These are phyloP conservation scores for Cystobasidium sp. DNA, from an alignment of 1,284 basidiomycete species.

Conservation along the genomic window DNA sequence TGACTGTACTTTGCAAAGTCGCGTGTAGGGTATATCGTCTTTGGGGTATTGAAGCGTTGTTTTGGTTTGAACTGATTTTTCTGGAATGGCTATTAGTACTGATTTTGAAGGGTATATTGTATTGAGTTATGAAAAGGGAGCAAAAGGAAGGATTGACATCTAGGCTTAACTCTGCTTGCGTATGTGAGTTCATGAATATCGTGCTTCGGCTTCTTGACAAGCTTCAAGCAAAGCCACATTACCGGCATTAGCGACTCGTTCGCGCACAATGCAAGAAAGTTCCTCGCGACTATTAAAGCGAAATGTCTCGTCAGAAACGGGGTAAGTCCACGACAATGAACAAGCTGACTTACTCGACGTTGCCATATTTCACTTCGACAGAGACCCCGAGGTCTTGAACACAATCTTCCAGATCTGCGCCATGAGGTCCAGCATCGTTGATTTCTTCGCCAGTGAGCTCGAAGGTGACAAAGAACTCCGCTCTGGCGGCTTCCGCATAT, in stretches of 20 bases:
- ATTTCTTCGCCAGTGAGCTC: slow-evolving; percentile 50
- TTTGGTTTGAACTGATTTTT: neutral
- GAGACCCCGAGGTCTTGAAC: slow-evolving; percentile 38
- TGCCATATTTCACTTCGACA: slow-evolving; percentile 46
- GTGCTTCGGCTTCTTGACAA: slow-evolving; percentile 45
- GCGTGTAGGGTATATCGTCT: neutral
- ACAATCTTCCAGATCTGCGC: slow-evolving; percentile 34
- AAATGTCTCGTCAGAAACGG: neutral
- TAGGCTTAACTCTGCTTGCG: neutral
- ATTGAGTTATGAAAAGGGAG: neutral
- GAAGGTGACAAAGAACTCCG: slow-evolving; percentile 45
- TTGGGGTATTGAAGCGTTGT: slow-evolving; percentile 1
- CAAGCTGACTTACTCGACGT: slow-evolving; percentile 45
- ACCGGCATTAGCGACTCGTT: slow-evolving; percentile 42
- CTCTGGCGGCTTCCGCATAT: slow-evolving; percentile 16
- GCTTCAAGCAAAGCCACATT: slow-evolving; percentile 45
- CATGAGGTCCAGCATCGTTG: neutral
- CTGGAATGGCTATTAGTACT: slow-evolving; percentile 7
- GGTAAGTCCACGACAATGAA: neutral
- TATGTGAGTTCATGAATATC: slow-evolving; percentile 23
- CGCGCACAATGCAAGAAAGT: slow-evolving; percentile 46
- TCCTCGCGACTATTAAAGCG: slow-evolving; percentile 31
- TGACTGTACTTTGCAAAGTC: too few species aligned
- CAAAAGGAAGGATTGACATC: neutral
- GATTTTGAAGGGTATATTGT: slow-evolving; percentile 4